Conservation (phyloP, 768 basidiomycete species). For the Daedaleopsis nitida region DNA sequence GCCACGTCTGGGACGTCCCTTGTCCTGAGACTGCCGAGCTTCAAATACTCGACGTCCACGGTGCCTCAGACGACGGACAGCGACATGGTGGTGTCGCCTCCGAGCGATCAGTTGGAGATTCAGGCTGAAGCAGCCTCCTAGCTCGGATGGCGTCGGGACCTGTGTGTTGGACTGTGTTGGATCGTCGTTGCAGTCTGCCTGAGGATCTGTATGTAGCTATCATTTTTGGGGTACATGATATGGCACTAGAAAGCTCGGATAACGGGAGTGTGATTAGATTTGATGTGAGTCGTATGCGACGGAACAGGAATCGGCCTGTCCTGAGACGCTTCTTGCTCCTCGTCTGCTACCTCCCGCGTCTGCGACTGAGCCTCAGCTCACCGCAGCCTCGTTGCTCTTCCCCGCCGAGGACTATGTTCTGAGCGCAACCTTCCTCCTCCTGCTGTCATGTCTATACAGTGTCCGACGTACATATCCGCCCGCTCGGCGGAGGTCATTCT, state of each 20-base stretch:
- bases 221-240: background rate
- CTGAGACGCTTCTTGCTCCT: background rate
- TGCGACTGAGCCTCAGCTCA: conserved; percentile 6
- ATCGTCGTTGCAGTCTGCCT: background rate
- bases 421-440: background rate
- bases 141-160: background rate
- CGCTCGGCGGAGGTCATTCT: conserved; percentile 90
- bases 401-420: background rate
- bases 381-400: background rate
- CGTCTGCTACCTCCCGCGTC: background rate
- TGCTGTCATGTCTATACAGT: conserved; percentile 30
- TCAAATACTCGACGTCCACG: background rate
- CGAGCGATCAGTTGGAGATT: no score
- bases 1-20: background rate
- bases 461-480: conserved; percentile 77
- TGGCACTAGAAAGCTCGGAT: background rate
- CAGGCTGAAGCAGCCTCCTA: no score
- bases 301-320: background rate
- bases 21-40: background rate
- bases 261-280: background rate
- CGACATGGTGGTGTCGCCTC: background rate
- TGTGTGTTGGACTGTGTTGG: background rate
- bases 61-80: background rate
- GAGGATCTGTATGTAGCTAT: background rate
- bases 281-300: background rate